A percentile compares a stretch with the other conserved stretches of the same genome.
Conservation (phyloP, 306 rosid genomes). For the Sindora glabra region DNA sequence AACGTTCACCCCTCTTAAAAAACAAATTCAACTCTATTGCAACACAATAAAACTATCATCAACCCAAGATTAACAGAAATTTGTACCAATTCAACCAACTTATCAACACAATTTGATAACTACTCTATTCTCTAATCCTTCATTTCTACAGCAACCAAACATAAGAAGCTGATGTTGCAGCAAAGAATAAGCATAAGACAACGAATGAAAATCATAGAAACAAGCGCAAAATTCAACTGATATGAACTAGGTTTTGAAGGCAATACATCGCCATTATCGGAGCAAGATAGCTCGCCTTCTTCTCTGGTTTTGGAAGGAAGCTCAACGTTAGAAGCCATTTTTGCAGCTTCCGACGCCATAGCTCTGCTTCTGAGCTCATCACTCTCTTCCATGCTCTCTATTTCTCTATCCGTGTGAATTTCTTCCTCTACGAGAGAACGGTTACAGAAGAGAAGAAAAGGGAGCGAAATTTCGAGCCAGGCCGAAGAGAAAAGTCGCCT, state of each 20-base stretch:
- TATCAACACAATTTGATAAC: background rate
- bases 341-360: slow-evolving; percentile 10
- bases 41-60: background rate
- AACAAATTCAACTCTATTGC: background rate
- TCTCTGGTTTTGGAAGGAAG: slow-evolving; percentile 43
- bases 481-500: background rate
- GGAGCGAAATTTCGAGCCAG: background rate
- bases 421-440: background rate
- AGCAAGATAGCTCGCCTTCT: slow-evolving; percentile 87
- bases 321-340: slow-evolving; percentile 10
- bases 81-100: background rate
- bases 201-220: background rate
- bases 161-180: background rate
- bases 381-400: slow-evolving; percentile 21
- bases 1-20: background rate
- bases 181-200: background rate
- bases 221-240: background rate
- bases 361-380: slow-evolving; percentile 20
- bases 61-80: background rate
- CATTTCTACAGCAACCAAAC: background rate
- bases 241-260: slow-evolving; percentile 19
- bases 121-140: background rate
- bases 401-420: background rate
- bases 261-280: slow-evolving; percentile 38
- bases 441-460: background rate